Conservation (phyloP, 306 rosid genomes). For the Alnus rubra region DNA sequence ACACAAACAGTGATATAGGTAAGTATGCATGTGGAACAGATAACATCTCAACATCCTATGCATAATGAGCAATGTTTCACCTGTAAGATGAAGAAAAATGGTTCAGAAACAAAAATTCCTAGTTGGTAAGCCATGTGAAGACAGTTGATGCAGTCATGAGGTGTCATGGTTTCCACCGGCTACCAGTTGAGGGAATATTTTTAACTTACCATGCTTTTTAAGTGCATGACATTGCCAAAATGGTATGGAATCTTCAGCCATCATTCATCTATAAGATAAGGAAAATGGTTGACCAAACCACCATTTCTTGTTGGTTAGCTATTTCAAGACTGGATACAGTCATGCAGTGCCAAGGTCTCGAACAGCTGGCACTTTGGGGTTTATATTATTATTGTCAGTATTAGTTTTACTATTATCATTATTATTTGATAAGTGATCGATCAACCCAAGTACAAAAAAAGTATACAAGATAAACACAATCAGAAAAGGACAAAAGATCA, state of each 20-base stretch:
- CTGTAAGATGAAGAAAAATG: background rate
- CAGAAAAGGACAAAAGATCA: too few relatives aligned
- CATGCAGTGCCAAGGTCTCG: constrained; percentile 21
- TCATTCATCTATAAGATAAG: constrained; percentile 7
- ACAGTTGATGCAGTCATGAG: background rate
- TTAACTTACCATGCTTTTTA: background rate
- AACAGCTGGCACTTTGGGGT: constrained; percentile 7
- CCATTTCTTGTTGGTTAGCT: too few relatives aligned
- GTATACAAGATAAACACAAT: too few relatives aligned
- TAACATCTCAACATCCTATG: background rate
- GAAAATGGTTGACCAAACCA: constrained; percentile 12
- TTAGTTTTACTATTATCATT: too few relatives aligned
- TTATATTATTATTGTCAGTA: background rate
- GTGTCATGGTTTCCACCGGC: background rate
- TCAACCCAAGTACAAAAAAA: too few relatives aligned
- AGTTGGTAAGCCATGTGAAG: background rate
- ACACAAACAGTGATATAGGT: background rate
- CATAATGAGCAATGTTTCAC: background rate
- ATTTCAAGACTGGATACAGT: too few relatives aligned
- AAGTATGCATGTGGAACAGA: background rate
- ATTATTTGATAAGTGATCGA: too few relatives aligned
- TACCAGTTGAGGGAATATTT: background rate
- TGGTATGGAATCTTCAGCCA: constrained; percentile 4
- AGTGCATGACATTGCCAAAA: background rate
- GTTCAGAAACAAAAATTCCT: background rate